These are phyloP conservation scores for Vaccinium corymbosum DNA, from an alignment of 148 eudicot genomes.

Conservation along the genomic window DNA sequence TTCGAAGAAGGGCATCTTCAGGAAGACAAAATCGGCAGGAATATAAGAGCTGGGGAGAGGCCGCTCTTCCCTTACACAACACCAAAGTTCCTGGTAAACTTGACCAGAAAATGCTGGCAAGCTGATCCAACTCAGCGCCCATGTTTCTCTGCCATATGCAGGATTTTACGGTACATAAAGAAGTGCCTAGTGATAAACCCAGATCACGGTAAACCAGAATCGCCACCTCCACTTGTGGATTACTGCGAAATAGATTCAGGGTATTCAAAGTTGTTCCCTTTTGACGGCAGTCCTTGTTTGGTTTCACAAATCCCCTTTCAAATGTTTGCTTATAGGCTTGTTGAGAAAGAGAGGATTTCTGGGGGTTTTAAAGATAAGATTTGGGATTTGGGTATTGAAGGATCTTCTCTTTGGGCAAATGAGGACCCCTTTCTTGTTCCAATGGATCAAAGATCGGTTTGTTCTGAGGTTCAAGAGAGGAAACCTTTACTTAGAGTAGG, in stretches of 20 bases:
- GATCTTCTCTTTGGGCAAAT: conserved; percentile 18
- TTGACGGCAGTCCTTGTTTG: conserved; percentile 16
- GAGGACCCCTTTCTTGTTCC: conserved; percentile 31
- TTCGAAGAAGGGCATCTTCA: conserved; percentile 64
- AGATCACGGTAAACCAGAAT: conserved; percentile 43
- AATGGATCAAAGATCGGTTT: conserved; percentile 60
- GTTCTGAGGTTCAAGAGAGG: conserved; percentile 40
- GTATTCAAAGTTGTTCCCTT: conserved; percentile 34
- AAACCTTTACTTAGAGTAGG: not conserved
- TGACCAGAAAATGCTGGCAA: conserved; percentile 65
- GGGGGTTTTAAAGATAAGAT: conserved; percentile 31
- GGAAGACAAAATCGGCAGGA: conserved; percentile 60
- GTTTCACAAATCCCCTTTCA: conserved; percentile 57
- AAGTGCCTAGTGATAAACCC: conserved; percentile 52
- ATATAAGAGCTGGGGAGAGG: conserved; percentile 60
- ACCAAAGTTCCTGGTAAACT: conserved; percentile 48
- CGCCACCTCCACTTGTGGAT: conserved; percentile 49
- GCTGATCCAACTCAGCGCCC: conserved; percentile 53
- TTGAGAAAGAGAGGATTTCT: conserved; percentile 46
- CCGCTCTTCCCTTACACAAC: conserved; percentile 62
- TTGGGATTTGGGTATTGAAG: conserved; percentile 53
- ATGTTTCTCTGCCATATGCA: conserved; percentile 51
- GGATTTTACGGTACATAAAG: conserved; percentile 53
- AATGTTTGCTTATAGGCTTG: conserved; percentile 50
- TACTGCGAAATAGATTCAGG: conserved; percentile 51